These are phyloP conservation scores for Jamesozyma gamospora DNA, from an alignment of 805 yeast genomes.

Conservation along the genomic window DNA sequence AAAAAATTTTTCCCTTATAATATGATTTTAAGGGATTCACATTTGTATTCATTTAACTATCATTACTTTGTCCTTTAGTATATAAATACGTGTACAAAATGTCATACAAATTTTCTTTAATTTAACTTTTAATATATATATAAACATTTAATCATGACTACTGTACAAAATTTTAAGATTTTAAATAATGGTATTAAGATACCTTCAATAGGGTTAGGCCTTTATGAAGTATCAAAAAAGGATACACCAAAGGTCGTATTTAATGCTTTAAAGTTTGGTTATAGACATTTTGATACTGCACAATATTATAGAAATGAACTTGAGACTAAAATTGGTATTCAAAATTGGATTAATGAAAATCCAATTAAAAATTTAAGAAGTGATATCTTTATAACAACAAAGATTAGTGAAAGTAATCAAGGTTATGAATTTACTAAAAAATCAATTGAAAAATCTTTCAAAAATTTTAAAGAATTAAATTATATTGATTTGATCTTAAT, in stretches of 20 bases:
- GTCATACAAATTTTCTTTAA: too few relatives aligned
- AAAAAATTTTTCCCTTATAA: too few relatives aligned
- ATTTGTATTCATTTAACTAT: too few relatives aligned
- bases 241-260: constrained; percentile 37
- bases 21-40: too few relatives aligned
- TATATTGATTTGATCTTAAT: constrained; percentile 65
- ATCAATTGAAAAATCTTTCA: constrained; percentile 48
- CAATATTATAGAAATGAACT: constrained; percentile 50
- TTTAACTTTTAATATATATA: too few relatives aligned
- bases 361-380: constrained; percentile 33
- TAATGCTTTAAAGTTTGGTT: constrained; percentile 52
- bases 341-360: constrained; percentile 39
- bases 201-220: constrained; percentile 49
- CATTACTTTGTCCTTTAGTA: too few relatives aligned
- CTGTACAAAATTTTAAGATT: constrained; percentile 11
- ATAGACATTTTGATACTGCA: constrained; percentile 68
- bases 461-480: constrained; percentile 40
- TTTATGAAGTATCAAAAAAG: constrained; percentile 34
- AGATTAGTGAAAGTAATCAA: constrained; percentile 57
- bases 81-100: too few relatives aligned
- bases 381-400: constrained; percentile 55
- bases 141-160: background rate
- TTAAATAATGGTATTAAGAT: constrained; percentile 46
- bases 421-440: constrained; percentile 46
- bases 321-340: constrained; percentile 51